Evolutionary conservation across 345 rosid species (phyloP), one percentile per base, ranked within the genome.

Genomic region (Excoecaria cochinchinensis): DNA sequence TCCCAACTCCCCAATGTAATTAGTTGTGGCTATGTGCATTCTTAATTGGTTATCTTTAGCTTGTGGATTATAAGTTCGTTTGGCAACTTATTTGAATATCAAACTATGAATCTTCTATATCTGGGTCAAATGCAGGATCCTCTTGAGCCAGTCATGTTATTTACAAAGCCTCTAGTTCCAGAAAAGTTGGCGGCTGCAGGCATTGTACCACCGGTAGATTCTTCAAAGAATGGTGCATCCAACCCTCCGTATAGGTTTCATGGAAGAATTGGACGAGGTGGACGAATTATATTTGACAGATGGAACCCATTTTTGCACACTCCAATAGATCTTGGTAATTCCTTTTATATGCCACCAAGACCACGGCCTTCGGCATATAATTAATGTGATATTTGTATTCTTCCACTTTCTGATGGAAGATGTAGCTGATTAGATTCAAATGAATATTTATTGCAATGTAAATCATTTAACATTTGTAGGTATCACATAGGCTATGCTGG

Each of bases 241-340:
- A 48, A 76, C 5, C 70, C 87, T 38, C 81, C 84, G 44, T 81
- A 80, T 25, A 89, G 86, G 84, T 92, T 89, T 73, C 90, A 80
- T 16, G 99, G 99, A 77, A 91, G 99, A 82, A 89, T 95, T 52
- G 98, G 99, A 4, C 93, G 99, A 3, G 99, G 99, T 79, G 98
- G 98, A 15, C 86, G 99, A 22, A 91, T 93, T 24, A 76, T 95
- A 19, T 95, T 93, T 74, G 98, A 95, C 73, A 86, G 99, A 87
- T 93, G 98, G 97, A 93, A 91, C 84, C 97, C 92, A 70, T 88
- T 93, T 50, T 84, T 87, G 84, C 94, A 87, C 21, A 73, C 94
- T 52, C 89, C 90, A 55, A 88, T 91, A 51, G 89, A 91, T 19
- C 82, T 87, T 24, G 87, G 92, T 69, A 91, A 86, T 80, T 79